These are phyloP conservation scores for Thielaviopsis punctulata DNA, from an alignment of 2,329 filamentous ascomycete species.

Conservation along the genomic window DNA sequence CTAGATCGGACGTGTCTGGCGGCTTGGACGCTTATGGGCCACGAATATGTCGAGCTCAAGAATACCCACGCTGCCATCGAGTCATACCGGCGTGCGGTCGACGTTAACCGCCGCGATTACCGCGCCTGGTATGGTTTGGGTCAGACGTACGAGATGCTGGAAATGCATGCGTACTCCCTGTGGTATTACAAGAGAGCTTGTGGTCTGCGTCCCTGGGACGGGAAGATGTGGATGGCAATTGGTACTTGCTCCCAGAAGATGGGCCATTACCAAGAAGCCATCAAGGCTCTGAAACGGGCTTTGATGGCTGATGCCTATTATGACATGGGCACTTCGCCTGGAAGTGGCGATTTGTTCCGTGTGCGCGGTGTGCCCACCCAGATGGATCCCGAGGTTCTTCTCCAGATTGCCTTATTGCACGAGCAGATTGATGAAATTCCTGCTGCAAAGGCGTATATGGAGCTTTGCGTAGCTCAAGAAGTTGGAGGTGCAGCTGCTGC, in stretches of 20 bases:
- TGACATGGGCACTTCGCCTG: conserved; percentile 37
- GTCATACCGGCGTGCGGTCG: conserved; percentile 85
- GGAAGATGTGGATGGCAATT: conserved; percentile 98
- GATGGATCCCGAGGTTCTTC: conserved; percentile 77
- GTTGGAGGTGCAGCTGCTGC: conserved; percentile 42
- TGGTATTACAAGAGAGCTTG: conserved; percentile 98
- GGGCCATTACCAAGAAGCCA: conserved; percentile 70
- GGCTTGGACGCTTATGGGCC: conserved; percentile 96
- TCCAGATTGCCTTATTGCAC: conserved; percentile 81
- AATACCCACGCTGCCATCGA: conserved; percentile 97
- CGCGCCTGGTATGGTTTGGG: conserved; percentile 95
- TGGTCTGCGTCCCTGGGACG: conserved; percentile 82
- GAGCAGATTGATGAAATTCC: conserved; percentile 61
- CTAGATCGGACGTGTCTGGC: conserved; percentile 81
- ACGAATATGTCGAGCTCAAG: conserved; percentile 96
- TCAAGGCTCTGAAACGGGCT: conserved; percentile 87
- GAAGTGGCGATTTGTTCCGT: conserved; percentile 24
- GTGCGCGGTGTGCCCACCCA: conserved; percentile 36
- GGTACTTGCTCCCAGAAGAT: conserved; percentile 84
- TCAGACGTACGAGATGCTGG: conserved; percentile 91
- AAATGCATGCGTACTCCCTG: conserved; percentile 93
- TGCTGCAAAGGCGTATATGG: conserved; percentile 86
- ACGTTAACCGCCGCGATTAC: conserved; percentile 91
- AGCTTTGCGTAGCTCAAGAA: conserved; percentile 84
- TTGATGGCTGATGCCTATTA: conserved; percentile 78